Base-by-base conservation (phyloP, 768 basidiomycete genomes). In the Tephrocybe sp. region DNA sequence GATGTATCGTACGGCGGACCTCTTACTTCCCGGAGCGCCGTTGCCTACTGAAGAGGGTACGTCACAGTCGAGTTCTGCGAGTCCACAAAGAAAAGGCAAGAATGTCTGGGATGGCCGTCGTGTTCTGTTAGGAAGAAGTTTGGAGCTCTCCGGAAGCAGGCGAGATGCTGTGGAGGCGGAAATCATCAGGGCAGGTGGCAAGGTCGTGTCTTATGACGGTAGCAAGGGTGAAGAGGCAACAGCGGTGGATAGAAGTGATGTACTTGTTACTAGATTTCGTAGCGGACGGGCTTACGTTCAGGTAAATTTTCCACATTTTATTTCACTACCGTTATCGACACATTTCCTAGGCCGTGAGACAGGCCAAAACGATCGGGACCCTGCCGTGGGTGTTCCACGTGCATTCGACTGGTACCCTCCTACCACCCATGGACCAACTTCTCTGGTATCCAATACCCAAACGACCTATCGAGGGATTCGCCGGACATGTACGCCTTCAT, bases 301-400 rank as follows among this genome's bases (percentile, higher is more conserved):
- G 70, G 91, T 89, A 58, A n/a, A 72, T 65, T 23, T 39, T 31
- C 47, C 14, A n/a, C 7, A 26, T 36, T 23, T 30, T 32, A 26
- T 50, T 38, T 42, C 53, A 23, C 31, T 16, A 48, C 31, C 23
- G 22, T 12, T 39, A 17, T 36, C 7, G 6, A 13, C 1, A 30
- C 16, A 7, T 34, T 45, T 35, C 5, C 9, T 35, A 93, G 87
- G 90, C 92, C 13, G 76, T 81, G 17, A 71, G 73, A 22, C 57
- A 59, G 4, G 61, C 67, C 13, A 84, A 85, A 64, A 79, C 79
- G 4, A 80, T 98, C 16, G 94, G 87, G 0, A 91, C 85, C 0
- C 72, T 95, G 2, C 73, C 82, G 1, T 97, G 93, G 94, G 60
- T 96, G 11, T 90, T 91, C 64, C 82, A 87, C 61, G 85, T 90